phyloP scores from a whole-genome alignment of 768 basidiomycete genomes.

The Leccinum sublutescens region DNA sequence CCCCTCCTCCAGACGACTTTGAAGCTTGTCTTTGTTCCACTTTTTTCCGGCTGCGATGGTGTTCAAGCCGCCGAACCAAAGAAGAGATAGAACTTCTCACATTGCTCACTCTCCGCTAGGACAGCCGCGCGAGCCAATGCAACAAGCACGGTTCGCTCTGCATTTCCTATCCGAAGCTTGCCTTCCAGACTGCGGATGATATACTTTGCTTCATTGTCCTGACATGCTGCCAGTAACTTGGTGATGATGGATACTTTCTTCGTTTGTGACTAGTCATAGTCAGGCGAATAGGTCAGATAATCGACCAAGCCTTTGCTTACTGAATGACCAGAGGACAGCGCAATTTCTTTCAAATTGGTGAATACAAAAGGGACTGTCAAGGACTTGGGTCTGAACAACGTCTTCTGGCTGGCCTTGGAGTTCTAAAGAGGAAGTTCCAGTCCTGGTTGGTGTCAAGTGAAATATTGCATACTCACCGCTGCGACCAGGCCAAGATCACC shows the following conservation, averaged over 20 bases:
- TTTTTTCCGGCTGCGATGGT: constrained; percentile 60
- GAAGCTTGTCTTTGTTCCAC: constrained; percentile 71
- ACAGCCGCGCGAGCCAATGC: constrained; percentile 92
- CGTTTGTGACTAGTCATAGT: constrained; percentile 69
- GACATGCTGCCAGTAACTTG: constrained; percentile 88
- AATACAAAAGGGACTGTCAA: constrained; percentile 90
- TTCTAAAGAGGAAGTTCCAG: constrained; percentile 48
- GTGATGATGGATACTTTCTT: constrained; percentile 96
- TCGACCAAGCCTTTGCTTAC: constrained; percentile 40
- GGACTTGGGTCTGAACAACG: constrained; percentile 90
- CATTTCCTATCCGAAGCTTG: constrained; percentile 95
- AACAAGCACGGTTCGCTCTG: constrained; percentile 92
- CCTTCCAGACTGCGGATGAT: constrained; percentile 95
- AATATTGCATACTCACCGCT: constrained; percentile 54
- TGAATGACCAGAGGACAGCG: constrained; percentile 77
- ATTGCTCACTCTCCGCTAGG: constrained; percentile 69
- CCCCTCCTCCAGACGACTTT: constrained; percentile 71
- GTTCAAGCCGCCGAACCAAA: not conserved
- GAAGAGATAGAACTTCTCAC: constrained; percentile 31
- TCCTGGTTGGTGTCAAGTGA: not conserved
- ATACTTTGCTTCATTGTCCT: constrained; percentile 92
- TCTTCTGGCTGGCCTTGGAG: constrained; percentile 91
- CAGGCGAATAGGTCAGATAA: not conserved
- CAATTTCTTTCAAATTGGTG: constrained; percentile 86
- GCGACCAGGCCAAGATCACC: constrained; percentile 96